phyloP scores from a whole-genome alignment of 1,139 yeast genomes.

The Geotrichum carabidarum region DNA sequence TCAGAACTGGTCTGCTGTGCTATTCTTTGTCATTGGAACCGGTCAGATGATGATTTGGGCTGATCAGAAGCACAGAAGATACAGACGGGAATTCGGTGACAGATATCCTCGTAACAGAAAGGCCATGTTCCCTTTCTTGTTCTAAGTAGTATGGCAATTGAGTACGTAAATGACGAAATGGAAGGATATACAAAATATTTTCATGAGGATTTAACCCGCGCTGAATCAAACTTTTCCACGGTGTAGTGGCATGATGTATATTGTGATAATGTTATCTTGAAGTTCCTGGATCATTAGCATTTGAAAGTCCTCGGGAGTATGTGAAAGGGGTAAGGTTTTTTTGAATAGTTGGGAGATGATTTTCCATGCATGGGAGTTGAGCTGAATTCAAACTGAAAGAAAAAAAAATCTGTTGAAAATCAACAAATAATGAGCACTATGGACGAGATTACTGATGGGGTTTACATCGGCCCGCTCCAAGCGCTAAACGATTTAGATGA shows the following conservation, averaged over 20 bases:
- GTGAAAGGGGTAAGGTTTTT: no score
- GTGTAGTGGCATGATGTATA: no score
- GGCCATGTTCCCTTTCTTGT: constrained; percentile 56
- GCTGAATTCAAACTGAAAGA: background rate
- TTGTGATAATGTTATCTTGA: no score
- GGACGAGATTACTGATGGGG: constrained; percentile 32
- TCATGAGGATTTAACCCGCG: no score
- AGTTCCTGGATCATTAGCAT: no score
- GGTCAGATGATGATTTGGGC: constrained; percentile 83
- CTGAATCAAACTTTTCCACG: no score
- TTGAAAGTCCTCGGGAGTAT: no score
- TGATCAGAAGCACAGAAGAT: constrained; percentile 61
- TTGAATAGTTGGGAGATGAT: background rate
- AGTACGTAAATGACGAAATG: no score
- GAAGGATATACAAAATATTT: no score
- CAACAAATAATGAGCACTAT: constrained; percentile 23
- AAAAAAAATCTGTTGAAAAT: background rate
- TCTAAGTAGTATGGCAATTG: constrained; percentile 27
- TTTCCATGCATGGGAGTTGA: background rate
- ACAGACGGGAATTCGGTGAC: constrained; percentile 66
- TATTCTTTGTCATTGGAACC: constrained; percentile 66
- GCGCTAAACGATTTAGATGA: constrained; percentile 31
- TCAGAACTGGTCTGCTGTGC: constrained; percentile 70
- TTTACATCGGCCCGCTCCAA: constrained; percentile 35
- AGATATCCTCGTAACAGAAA: constrained; percentile 67